phyloP scores from a whole-genome alignment of 2,329 filamentous ascomycete species.

The Trichophyton verrucosum region DNA sequence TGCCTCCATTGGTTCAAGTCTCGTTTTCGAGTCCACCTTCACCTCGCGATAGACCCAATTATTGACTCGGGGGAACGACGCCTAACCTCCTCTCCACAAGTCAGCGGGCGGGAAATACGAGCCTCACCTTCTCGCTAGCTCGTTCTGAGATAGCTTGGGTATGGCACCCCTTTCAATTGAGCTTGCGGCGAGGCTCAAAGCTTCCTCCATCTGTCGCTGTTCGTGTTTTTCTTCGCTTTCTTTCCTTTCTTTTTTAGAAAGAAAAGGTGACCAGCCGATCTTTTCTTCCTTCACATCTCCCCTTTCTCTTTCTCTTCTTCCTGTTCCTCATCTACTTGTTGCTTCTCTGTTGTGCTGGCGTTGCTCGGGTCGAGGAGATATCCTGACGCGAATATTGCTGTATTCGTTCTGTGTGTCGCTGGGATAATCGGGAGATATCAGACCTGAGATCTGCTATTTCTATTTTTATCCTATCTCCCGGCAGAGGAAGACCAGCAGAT shows the following conservation, averaged over 20 bases:
- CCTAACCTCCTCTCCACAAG: not conserved
- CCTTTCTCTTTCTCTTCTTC: not conserved
- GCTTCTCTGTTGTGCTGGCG: too few relatives aligned
- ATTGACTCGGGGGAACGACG: not conserved
- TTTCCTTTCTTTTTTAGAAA: not conserved
- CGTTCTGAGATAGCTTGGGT: not conserved
- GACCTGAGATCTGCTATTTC: not conserved
- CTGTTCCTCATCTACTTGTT: not conserved
- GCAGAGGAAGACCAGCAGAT: not conserved
- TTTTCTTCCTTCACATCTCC: not conserved
- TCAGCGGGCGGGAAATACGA: not conserved
- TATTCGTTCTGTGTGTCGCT: not conserved
- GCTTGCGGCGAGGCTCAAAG: constrained; percentile 1
- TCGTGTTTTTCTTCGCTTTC: not conserved
- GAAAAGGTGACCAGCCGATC: not conserved
- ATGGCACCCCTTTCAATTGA: not conserved
- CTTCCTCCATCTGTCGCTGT: not conserved
- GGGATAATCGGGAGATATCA: not conserved
- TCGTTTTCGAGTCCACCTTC: not conserved
- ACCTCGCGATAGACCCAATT: not conserved
- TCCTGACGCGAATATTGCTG: not conserved
- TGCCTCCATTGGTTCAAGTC: not conserved
- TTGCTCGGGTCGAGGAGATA: not conserved
- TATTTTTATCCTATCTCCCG: not conserved
- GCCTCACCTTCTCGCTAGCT: not conserved